Conservation (phyloP, 202 grass and related monocot species). For the Brachypodium distachyon region DNA sequence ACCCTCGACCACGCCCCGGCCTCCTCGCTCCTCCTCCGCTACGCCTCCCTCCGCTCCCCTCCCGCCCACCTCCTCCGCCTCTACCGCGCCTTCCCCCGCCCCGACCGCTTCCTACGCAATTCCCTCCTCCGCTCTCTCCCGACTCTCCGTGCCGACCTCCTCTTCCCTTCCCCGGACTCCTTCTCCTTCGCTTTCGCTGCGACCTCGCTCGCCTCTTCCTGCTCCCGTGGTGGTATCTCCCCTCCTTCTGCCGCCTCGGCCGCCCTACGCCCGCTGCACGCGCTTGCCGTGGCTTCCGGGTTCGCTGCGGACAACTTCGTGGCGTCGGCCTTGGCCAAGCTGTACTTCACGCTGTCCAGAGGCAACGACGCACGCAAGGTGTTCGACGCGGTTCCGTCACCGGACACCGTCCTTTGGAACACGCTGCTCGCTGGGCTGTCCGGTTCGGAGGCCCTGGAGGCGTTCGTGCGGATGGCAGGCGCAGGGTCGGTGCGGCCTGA, state of each 20-base stretch:
- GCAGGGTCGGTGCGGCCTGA: conserved; percentile 19
- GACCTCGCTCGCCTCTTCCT: conserved; percentile 31
- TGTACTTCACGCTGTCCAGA: conserved; percentile 45
- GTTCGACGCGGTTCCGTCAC: conserved; percentile 44
- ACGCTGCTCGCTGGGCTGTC: conserved; percentile 40
- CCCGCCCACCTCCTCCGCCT: conserved; percentile 43
- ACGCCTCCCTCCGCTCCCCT: conserved; percentile 27
- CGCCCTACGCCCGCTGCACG: conserved; percentile 38
- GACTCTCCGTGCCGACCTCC: conserved; percentile 18
- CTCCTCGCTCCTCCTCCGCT: conserved; percentile 54
- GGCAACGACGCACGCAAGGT: conserved; percentile 41
- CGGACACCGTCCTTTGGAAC: conserved; percentile 65
- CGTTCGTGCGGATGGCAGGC: conserved; percentile 32
- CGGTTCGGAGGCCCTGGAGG: conserved; percentile 17
- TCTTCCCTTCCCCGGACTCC: conserved; percentile 34
- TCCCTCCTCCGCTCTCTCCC: conserved; percentile 57
- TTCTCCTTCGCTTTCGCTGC: conserved; percentile 46
- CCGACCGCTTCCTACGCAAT: conserved; percentile 54
- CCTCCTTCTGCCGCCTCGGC: not conserved
- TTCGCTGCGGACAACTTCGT: conserved; percentile 49
- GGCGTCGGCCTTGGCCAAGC: conserved; percentile 41
- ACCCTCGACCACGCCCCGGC: conserved; percentile 42
- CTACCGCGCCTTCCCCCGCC: conserved; percentile 48
- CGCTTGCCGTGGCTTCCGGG: conserved; percentile 34
- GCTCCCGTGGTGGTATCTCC: not conserved